Conservation (phyloP, 495 filamentous ascomycete genomes). For the Podospora pseudoanserina region DNA sequence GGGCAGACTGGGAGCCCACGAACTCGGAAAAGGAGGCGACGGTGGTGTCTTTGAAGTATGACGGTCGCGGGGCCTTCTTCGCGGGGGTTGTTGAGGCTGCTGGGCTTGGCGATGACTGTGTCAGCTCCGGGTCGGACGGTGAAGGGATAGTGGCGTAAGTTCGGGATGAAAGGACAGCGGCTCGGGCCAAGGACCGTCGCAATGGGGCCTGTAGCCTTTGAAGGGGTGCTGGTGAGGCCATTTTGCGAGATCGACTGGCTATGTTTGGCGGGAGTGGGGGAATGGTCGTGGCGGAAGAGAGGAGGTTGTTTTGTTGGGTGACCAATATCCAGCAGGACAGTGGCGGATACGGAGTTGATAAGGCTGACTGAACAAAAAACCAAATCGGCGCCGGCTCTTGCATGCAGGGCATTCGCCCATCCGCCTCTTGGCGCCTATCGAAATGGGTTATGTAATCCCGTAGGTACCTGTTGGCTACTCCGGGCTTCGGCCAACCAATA, state of each 20-base stretch:
- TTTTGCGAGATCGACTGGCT: conserved; percentile 14
- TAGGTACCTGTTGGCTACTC: conserved; percentile 19
- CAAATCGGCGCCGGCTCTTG: conserved; percentile 12
- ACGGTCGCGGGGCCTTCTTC: conserved; percentile 45
- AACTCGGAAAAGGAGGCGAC: conserved; percentile 88
- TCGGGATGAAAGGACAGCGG: conserved; percentile 22
- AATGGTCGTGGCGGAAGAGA: neutral
- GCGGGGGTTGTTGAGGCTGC: conserved; percentile 12
- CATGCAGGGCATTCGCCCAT: conserved; percentile 5
- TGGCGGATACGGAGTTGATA: conserved; percentile 12
- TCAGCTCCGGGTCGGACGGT: conserved; percentile 17
- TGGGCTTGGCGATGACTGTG: conserved; percentile 10
- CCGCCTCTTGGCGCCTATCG: conserved; percentile 11
- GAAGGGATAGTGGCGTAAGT: conserved; percentile 33
- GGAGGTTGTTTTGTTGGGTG: conserved; percentile 7
- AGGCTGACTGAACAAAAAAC: conserved; percentile 5
- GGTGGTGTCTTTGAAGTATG: conserved; percentile 78
- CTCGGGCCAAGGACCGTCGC: conserved; percentile 30
- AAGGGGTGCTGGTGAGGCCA: conserved; percentile 31
- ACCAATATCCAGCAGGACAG: neutral
- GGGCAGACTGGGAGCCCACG: conserved; percentile 45
- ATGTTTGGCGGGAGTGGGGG: neutral
- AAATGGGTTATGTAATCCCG: conserved; percentile 24
- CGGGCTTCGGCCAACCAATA: conserved; percentile 8
- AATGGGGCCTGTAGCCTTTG: conserved; percentile 34